Evolutionary conservation across 2,329 filamentous ascomycete species (phyloP).

Genomic region (Fusarium pseudonygamai): DNA sequence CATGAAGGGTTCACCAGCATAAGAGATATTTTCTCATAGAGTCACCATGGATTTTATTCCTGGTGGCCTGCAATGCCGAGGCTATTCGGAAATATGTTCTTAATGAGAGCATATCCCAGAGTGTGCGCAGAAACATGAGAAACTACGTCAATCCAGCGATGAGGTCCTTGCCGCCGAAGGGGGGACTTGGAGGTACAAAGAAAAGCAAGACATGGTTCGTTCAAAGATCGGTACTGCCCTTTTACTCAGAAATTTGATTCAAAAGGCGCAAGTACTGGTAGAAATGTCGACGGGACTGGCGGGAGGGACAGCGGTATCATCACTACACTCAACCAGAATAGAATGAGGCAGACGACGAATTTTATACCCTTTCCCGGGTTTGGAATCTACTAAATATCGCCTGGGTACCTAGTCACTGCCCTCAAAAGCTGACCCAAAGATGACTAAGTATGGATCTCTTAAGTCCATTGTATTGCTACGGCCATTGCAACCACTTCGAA

Average conservation of each 20-base stretch:
- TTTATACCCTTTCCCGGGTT: slow-evolving; percentile 76
- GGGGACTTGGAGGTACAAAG: slow-evolving; percentile 74
- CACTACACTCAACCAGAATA: slow-evolving; percentile 67
- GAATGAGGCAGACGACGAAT: slow-evolving; percentile 68
- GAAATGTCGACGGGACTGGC: slow-evolving; percentile 61
- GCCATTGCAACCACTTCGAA: slow-evolving; percentile 70
- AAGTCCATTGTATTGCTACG: slow-evolving; percentile 64
- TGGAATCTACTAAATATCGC: slow-evolving; percentile 68
- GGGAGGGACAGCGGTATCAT: slow-evolving; percentile 54
- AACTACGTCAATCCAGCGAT: slow-evolving; percentile 65
- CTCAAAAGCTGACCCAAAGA: slow-evolving; percentile 53
- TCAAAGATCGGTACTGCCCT: slow-evolving; percentile 80
- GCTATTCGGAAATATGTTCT: slow-evolving; percentile 69
- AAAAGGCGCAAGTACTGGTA: slow-evolving; percentile 71
- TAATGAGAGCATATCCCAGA: slow-evolving; percentile 75
- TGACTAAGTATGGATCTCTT: slow-evolving; percentile 59
- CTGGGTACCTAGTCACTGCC: slow-evolving; percentile 67
- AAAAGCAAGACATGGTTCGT: slow-evolving; percentile 75
- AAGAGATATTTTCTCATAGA: slow-evolving; percentile 73
- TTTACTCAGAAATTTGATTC: slow-evolving; percentile 70
- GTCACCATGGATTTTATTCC: slow-evolving; percentile 60
- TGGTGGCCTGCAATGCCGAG: slow-evolving; percentile 71
- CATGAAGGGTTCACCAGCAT: slow-evolving; percentile 66
- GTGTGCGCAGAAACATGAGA: slow-evolving; percentile 47
- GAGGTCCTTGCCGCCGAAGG: slow-evolving; percentile 80